Conservation (phyloP, 371 early-diverging fungal species). For the Rhizopus stolonifer region DNA sequence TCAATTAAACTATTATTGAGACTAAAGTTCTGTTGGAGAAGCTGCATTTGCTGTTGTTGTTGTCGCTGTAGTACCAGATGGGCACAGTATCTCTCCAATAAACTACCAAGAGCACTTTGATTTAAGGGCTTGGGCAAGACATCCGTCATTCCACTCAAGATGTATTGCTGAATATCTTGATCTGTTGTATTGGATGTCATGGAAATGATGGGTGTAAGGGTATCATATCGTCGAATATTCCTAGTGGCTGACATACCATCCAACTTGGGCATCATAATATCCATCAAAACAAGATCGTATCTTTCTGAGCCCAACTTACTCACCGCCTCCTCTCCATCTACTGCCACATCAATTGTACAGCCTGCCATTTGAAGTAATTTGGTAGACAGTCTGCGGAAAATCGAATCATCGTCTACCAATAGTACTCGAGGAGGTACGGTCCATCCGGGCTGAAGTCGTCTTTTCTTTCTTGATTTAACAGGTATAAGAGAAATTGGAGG, state of each 20-base stretch:
- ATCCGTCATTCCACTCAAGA: slow-evolving; percentile 78
- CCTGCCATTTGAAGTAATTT: slow-evolving; percentile 71
- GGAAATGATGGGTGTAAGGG: slow-evolving; percentile 73
- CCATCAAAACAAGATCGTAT: slow-evolving; percentile 81
- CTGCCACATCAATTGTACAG: slow-evolving; percentile 72
- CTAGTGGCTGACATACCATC: slow-evolving; percentile 75
- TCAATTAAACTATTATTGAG: slow-evolving; percentile 12
- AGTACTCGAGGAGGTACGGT: slow-evolving; percentile 67
- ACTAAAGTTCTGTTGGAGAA: slow-evolving; percentile 24
- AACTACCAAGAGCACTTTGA: slow-evolving; percentile 46
- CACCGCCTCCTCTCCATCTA: slow-evolving; percentile 75
- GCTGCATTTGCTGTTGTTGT: slow-evolving; percentile 20
- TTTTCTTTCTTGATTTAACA: slow-evolving; percentile 20
- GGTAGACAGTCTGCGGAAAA: slow-evolving; percentile 62
- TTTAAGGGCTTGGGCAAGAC: slow-evolving; percentile 78
- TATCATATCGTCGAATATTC: slow-evolving; percentile 73
- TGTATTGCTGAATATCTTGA: slow-evolving; percentile 64
- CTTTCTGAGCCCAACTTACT: slow-evolving; percentile 56
- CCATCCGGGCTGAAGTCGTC: slow-evolving; percentile 50
- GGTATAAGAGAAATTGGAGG: slow-evolving; percentile 8
- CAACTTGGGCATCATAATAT: slow-evolving; percentile 75
- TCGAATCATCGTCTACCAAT: slow-evolving; percentile 75
- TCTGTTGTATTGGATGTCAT: slow-evolving; percentile 74
- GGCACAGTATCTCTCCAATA: slow-evolving; percentile 65
- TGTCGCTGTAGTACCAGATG: slow-evolving; percentile 46